Conservation (phyloP, 169 alveolate genomes). For the Cyclospora cayetanensis region DNA sequence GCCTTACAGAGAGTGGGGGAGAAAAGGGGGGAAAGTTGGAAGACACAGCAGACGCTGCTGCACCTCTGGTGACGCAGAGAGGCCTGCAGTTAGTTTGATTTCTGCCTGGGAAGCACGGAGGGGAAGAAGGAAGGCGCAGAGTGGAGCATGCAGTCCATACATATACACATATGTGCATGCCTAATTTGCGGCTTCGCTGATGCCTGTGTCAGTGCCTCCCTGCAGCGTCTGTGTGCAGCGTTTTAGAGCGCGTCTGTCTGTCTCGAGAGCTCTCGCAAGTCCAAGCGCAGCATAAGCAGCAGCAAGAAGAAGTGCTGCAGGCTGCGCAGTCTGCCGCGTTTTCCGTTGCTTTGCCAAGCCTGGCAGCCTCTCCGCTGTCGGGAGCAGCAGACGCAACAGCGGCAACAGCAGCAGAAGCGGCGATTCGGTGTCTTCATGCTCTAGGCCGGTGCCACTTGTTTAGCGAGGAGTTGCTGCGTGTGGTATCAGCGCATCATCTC, state of each 20-base stretch:
- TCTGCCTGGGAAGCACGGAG: too few species aligned
- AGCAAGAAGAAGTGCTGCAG: neutral
- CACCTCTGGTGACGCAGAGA: too few species aligned
- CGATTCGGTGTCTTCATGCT: constrained; percentile 20
- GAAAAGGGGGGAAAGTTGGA: too few species aligned
- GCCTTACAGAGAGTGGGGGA: too few species aligned
- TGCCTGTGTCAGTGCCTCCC: neutral
- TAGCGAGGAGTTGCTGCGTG: constrained; percentile 28
- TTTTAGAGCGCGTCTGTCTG: constrained; percentile 5
- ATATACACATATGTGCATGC: too few species aligned
- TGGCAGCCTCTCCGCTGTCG: neutral
- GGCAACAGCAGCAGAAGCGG: neutral
- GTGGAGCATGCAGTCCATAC: too few species aligned
- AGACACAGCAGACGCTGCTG: too few species aligned
- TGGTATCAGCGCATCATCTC: constrained; percentile 9
- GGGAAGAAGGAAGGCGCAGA: neutral
- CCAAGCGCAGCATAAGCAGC: neutral
- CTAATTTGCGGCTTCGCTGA: neutral
- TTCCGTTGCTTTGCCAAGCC: neutral
- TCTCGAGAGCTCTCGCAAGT: neutral
- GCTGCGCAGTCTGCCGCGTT: neutral
- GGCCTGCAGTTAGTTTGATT: too few species aligned
- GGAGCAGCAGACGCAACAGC: neutral
- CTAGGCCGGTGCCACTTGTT: constrained; percentile 37
- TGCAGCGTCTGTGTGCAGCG: neutral